Evolutionary conservation across 306 rosid genomes (phyloP).

Genomic region (Ziziphus jujuba): DNA sequence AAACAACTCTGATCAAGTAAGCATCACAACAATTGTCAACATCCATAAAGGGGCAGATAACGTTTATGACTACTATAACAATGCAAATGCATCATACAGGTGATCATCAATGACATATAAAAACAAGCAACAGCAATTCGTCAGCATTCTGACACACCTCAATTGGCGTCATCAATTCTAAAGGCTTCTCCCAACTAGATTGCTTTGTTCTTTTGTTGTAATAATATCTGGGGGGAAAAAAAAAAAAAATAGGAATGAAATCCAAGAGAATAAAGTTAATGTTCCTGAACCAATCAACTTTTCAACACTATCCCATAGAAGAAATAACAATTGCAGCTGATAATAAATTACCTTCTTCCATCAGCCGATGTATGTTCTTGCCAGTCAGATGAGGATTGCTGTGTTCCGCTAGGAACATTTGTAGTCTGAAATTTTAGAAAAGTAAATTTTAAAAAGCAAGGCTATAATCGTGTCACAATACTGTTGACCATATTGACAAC

Average conservation of each 20-base stretch:
- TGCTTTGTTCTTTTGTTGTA: constrained; percentile 90
- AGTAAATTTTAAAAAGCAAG: neutral
- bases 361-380: constrained; percentile 90
- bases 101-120: constrained; percentile 24
- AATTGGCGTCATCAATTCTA: constrained; percentile 91
- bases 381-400: constrained; percentile 83
- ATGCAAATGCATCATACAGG: constrained; percentile 30
- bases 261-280: neutral
- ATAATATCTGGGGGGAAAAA: constrained; percentile 60
- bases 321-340: neutral
- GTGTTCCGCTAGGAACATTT: constrained; percentile 42
- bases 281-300: neutral
- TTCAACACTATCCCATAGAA: neutral
- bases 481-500: too few species aligned
- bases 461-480: too few species aligned
- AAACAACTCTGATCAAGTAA: constrained; percentile 51
- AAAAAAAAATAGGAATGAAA: neutral
- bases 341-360: constrained; percentile 77
- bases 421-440: constrained; percentile 48
- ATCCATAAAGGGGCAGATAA: constrained; percentile 37
- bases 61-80: constrained; percentile 28
- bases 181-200: constrained; percentile 97
- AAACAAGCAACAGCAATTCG: constrained; percentile 16
- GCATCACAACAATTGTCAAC: constrained; percentile 47
- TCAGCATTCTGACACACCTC: constrained; percentile 67